These are phyloP conservation scores for Botrytis squamosa DNA, from an alignment of 2,329 filamentous ascomycete species.

Conservation along the genomic window DNA sequence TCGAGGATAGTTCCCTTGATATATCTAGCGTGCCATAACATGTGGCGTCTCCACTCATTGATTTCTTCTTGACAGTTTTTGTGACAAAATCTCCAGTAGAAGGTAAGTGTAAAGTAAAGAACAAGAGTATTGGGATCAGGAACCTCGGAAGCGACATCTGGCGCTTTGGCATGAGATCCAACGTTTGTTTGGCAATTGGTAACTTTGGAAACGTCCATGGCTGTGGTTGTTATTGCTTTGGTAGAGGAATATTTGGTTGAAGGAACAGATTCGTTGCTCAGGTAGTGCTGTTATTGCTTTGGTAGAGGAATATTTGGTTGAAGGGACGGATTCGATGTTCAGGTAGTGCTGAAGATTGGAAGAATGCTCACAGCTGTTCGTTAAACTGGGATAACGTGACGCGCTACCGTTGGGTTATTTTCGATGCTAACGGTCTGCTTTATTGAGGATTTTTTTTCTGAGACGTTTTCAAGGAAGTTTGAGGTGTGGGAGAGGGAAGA, in stretches of 20 bases:
- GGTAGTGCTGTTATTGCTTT: not conserved
- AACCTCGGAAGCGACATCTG: not conserved
- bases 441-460: not conserved
- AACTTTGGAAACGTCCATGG: not conserved
- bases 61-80: not conserved
- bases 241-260: fast-evolving
- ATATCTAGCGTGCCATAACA: not conserved
- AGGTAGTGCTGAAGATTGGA: not conserved
- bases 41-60: not conserved
- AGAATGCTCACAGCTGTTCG: not conserved
- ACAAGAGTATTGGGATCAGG: not conserved
- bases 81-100: not conserved
- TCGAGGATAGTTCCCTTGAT: not conserved
- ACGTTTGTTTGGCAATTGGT: too few species aligned
- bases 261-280: not conserved
- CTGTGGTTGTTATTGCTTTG: fast-evolving
- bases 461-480: not conserved
- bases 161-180: not conserved
- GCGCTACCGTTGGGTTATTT: not conserved
- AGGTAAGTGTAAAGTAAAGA: not conserved
- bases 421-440: not conserved
- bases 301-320: fast-evolving
- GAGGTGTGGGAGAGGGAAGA: too few species aligned
- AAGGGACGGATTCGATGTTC: not conserved
- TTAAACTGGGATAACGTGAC: not conserved